Base-by-base conservation (phyloP, 1,284 basidiomycete genomes). In the Veloboletus limbatus region DNA sequence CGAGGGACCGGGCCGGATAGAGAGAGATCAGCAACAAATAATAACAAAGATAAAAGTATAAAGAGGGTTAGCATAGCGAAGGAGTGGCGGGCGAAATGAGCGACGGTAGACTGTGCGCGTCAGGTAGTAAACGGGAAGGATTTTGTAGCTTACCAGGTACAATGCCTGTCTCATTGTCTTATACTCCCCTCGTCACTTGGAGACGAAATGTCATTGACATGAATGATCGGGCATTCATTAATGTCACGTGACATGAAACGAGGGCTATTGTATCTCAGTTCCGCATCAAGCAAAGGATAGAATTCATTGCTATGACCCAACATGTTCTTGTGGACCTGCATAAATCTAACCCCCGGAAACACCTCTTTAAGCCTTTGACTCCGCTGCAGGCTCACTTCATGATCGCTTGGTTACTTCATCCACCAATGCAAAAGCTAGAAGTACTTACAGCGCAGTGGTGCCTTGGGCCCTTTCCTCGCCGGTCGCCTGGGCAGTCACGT, bases 1-100 rank as follows among this genome's bases (percentile, higher is more conserved):
- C n/a, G n/a, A n/a, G n/a, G n/a, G 27, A 64, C 43, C 47, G 63
- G 63, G 36, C 46, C 43, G 44, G 51, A 47, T 2, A 43, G 13
- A 7, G 45, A 35, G 31, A 52, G 26, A 14, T 45, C 41, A 3
- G 43, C 43, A 4, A 47, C 13, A 13, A 56, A 44, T 14, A 56
- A 44, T 14, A 52, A 17, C 22, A 51, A 34, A 25, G 37, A 40
- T 11, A 63, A 17, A 8, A 63, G 21, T 25, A 53, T 33, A 51
- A 53, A 41, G 31, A 40, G 16, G 36, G 33, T 1, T 10, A 53
- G 14, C 59, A 61, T 61, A 2, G 24, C 16, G 33, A 59, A 21
- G 34, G 49, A 57, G 41, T 27, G 58, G 27, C 1, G 18, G 42
- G 13, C 2, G 17, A 49, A 62, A 60, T 1, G 62, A 65, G 34